Evolutionary conservation across 805 yeast species (phyloP).

Genomic region (Teunomyces kruisii): DNA sequence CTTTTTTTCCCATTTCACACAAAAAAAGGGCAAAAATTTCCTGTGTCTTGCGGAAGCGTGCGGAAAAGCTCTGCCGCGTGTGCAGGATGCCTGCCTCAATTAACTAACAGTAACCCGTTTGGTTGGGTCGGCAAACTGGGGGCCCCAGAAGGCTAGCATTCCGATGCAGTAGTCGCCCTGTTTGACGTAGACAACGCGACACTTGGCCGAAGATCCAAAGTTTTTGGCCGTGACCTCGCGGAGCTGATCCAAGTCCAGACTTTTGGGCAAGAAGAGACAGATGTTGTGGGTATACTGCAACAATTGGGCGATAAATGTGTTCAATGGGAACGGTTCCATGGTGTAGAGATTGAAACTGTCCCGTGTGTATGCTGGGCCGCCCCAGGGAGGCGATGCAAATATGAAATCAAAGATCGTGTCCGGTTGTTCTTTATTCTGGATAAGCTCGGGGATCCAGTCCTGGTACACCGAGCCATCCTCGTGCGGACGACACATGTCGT

Average conservation of each 20-base stretch:
- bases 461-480: conserved; percentile 14
- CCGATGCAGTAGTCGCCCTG: conserved; percentile 51
- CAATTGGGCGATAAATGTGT: conserved; percentile 44
- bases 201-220: conserved; percentile 41
- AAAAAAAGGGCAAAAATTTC: too few relatives aligned
- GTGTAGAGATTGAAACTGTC: conserved; percentile 45
- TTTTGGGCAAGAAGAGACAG: conserved; percentile 64
- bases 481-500: conserved; percentile 22
- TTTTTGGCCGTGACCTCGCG: conserved; percentile 45
- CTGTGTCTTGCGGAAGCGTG: too few relatives aligned
- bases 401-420: conserved; percentile 46
- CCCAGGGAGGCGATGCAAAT: conserved; percentile 89
- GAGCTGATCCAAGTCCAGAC: conserved; percentile 54
- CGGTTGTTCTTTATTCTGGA: conserved; percentile 13
- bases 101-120: background rate
- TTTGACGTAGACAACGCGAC: conserved; percentile 47
- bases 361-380: conserved; percentile 63
- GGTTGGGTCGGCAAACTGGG: conserved; percentile 7
- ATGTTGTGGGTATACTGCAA: conserved; percentile 45
- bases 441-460: conserved; percentile 33
- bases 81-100: background rate
- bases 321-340: conserved; percentile 49
- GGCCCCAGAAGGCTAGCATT: conserved; percentile 60
- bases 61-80: too few relatives aligned
- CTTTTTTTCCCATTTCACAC: conserved; percentile 5